Evolutionary conservation across 225 moss, liverwort and hornwort species (phyloP).

Genomic region (Bryoerythrophyllum caledonicum): DNA sequence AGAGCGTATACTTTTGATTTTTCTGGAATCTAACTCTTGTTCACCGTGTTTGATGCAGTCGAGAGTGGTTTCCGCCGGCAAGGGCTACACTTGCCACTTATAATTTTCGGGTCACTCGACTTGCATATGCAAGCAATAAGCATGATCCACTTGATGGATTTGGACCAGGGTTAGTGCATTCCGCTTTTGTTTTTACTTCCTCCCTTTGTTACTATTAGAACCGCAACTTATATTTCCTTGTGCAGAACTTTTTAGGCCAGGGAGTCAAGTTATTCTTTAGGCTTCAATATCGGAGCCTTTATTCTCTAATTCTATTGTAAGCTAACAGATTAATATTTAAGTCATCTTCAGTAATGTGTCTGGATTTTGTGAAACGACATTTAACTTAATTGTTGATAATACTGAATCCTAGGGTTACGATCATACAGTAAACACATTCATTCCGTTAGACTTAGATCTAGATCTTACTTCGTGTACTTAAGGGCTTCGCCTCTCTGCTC

Average conservation of each 20-base stretch:
- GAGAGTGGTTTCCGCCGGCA: conserved; percentile 99
- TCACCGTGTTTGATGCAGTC: conserved; percentile 48
- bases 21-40: conserved; percentile 3
- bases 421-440: too few relatives aligned
- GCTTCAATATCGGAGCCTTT: not conserved
- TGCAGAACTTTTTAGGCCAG: conserved; percentile 9
- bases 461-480: too few relatives aligned
- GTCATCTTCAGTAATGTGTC: not conserved
- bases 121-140: conserved; percentile 69
- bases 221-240: not conserved
- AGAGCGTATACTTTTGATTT: not conserved
- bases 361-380: conserved; percentile 4
- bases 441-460: too few relatives aligned
- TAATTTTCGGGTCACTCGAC: conserved; percentile 86
- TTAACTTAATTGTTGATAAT: conserved; percentile 4
- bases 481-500: too few relatives aligned
- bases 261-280: not conserved
- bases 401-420: too few relatives aligned
- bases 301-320: not conserved
- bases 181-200: not conserved
- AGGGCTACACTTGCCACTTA: conserved; percentile 90
- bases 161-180: conserved; percentile 71
- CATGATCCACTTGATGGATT: conserved; percentile 81
- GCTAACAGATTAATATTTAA: not conserved
- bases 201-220: not conserved